These are phyloP conservation scores for Mycena rosella DNA, from an alignment of 768 basidiomycete genomes.

Conservation along the genomic window DNA sequence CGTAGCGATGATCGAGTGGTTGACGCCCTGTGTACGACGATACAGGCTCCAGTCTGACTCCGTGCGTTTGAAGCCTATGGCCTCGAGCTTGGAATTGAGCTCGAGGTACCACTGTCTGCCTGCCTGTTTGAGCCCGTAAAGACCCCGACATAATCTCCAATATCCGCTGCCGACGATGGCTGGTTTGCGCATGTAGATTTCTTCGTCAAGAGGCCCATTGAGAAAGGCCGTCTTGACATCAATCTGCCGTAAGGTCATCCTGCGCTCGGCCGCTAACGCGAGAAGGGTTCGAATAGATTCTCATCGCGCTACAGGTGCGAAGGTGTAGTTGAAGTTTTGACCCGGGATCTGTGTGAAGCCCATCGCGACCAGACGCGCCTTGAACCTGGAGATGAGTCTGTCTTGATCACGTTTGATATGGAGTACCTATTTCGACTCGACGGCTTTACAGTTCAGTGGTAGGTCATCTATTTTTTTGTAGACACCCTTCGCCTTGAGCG, in stretches of 20 bases:
- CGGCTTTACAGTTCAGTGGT: too few species aligned
- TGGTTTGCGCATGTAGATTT: slow-evolving; percentile 29
- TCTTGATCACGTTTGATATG: slow-evolving; percentile 28
- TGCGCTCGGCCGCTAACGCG: too few species aligned
- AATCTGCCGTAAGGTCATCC: slow-evolving; percentile 9
- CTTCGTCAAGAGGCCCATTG: slow-evolving; percentile 33
- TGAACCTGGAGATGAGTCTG: slow-evolving; percentile 24
- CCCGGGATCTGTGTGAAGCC: slow-evolving; percentile 47
- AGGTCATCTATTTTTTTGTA: too few species aligned
- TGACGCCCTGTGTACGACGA: slow-evolving; percentile 21
- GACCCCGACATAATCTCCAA: slow-evolving; percentile 4
- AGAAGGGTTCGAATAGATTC: too few species aligned
- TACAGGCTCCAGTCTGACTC: slow-evolving; percentile 18
- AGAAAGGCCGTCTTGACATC: slow-evolving; percentile 53
- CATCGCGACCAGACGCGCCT: slow-evolving; percentile 16
- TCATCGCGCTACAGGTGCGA: too few species aligned
- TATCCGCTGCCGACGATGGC: slow-evolving; percentile 13
- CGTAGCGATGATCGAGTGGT: slow-evolving; percentile 1
- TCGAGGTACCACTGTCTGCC: slow-evolving; percentile 21
- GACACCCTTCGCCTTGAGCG: neutral
- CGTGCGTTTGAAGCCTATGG: slow-evolving; percentile 4
- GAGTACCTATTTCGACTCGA: too few species aligned
- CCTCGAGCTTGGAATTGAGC: neutral
- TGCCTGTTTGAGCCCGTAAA: slow-evolving; percentile 13
- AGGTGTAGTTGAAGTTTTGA: neutral